A percentile compares a stretch with the other conserved stretches of the same genome.
These are phyloP conservation scores for Nemania bipapillata DNA, from an alignment of 2,329 filamentous ascomycete species.

Conservation along the genomic window DNA sequence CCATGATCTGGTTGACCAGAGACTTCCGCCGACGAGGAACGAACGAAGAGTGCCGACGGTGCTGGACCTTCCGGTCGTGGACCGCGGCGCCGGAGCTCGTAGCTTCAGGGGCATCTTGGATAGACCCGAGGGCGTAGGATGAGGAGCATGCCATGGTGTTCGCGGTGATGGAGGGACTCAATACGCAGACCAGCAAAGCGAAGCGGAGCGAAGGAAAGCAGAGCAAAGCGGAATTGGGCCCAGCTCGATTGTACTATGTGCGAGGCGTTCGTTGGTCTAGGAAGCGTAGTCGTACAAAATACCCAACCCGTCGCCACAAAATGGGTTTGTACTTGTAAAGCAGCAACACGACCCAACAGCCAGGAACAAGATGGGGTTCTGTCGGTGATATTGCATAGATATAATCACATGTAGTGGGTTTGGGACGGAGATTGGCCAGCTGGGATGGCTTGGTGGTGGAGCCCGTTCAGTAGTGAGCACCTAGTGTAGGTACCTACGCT, in stretches of 20 bases:
- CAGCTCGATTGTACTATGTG: slow-evolving; percentile 30
- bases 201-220: neutral
- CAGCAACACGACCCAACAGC: slow-evolving; percentile 19
- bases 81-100: slow-evolving; percentile 57
- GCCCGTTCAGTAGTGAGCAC: neutral
- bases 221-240: slow-evolving; percentile 24
- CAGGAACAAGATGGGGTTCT: slow-evolving; percentile 4
- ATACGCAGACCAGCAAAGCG: neutral
- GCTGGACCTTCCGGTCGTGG: slow-evolving; percentile 51
- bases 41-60: slow-evolving; percentile 68
- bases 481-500: neutral
- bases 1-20: slow-evolving; percentile 69
- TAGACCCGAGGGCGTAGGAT: slow-evolving; percentile 46
- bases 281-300: neutral
- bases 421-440: slow-evolving; percentile 42
- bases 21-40: slow-evolving; percentile 66
- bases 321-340: slow-evolving; percentile 6
- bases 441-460: slow-evolving; percentile 28
- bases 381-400: neutral
- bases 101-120: slow-evolving; percentile 53
- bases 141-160: slow-evolving; percentile 50
- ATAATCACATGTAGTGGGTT: slow-evolving; percentile 43
- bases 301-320: slow-evolving; percentile 17
- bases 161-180: slow-evolving; percentile 17
- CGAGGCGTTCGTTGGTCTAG: slow-evolving; percentile 10